phyloP scores from a whole-genome alignment of 495 filamentous ascomycete genomes.

The Cudoniella acicularis region DNA sequence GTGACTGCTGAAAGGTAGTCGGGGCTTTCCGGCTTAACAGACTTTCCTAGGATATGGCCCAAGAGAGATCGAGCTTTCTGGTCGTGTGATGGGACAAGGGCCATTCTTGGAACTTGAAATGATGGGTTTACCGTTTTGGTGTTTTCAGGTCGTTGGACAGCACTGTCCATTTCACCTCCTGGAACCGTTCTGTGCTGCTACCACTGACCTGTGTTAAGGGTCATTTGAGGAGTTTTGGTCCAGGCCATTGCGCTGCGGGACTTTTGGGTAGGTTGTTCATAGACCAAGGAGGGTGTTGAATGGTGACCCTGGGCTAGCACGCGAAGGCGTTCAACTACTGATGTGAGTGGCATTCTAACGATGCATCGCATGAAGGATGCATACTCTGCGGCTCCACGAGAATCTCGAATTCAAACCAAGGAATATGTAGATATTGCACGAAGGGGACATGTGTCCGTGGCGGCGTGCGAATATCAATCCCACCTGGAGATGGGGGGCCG shows the following conservation, averaged over 20 bases:
- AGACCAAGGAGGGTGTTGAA: not conserved
- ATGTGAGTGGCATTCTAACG: not conserved
- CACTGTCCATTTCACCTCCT: not conserved
- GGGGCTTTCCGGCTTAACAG: not conserved
- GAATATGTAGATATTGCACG: conserved; percentile 7
- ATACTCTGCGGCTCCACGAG: conserved; percentile 1
- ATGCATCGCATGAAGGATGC: not conserved
- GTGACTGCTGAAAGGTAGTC: conserved; percentile 2
- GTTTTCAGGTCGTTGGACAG: not conserved
- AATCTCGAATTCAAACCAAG: conserved; percentile 10
- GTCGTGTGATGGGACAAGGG: not conserved
- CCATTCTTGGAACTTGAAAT: not conserved
- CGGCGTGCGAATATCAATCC: conserved; percentile 11
- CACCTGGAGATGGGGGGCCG: conserved; percentile 1
- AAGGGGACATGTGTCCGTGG: not conserved
- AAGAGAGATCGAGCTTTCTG: not conserved
- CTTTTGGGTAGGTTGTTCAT: not conserved
- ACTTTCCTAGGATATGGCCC: not conserved
- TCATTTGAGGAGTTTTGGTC: not conserved
- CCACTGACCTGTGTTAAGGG: not conserved
- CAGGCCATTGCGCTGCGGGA: not conserved
- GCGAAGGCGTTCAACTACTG: not conserved
- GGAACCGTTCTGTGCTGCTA: not conserved
- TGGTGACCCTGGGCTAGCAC: not conserved
- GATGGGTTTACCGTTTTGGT: not conserved